Conservation (phyloP, 306 rosid genomes). For the Gastrolobium villosum region DNA sequence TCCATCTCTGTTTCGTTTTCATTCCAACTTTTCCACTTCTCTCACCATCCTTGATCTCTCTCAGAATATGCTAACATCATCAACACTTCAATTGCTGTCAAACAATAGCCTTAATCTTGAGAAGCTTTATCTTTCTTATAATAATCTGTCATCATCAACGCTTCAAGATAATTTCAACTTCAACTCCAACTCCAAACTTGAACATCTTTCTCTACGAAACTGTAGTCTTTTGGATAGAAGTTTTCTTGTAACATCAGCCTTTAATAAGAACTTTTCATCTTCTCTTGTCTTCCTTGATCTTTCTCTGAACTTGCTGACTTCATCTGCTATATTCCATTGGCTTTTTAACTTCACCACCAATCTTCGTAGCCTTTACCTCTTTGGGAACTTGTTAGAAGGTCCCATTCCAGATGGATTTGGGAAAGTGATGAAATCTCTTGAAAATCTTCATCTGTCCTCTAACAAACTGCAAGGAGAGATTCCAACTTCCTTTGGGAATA, state of each 20-base stretch:
- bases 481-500: no score
- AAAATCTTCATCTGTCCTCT: no score
- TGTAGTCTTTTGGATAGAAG: no score
- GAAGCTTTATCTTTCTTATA: neutral
- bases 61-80: neutral
- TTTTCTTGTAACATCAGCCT: no score
- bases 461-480: no score
- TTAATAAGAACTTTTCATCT: neutral
- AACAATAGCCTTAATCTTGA: neutral
- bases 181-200: neutral
- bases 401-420: conserved; percentile 32
- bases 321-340: neutral
- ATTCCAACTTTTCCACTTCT: conserved; percentile 13
- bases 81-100: neutral
- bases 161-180: no score
- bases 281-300: conserved; percentile 41
- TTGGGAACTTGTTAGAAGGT: neutral
- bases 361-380: neutral
- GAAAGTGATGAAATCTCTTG: conserved; percentile 24
- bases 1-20: neutral
- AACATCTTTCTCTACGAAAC: no score
- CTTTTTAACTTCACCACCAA: neutral
- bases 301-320: neutral
- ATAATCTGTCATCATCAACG: no score
- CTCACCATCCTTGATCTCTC: conserved; percentile 38